Evolutionary conservation across 495 filamentous ascomycete genomes (phyloP), one percentile per base, ranked within the genome.

Genomic region (Talaromyces nanjingensis): DNA sequence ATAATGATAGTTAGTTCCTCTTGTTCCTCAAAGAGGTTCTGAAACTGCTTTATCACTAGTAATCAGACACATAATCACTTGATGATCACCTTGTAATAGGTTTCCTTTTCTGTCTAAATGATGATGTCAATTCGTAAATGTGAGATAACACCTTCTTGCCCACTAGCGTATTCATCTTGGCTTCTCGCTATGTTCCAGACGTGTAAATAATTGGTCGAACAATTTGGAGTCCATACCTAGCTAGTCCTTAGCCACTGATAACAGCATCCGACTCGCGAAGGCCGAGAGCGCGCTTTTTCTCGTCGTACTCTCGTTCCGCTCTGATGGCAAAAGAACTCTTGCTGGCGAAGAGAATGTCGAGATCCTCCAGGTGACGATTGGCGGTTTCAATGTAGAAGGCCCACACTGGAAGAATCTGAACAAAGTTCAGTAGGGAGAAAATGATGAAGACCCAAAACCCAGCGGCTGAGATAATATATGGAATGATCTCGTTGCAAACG

Each of bases 351-450:
- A 83, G 74, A n/a, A 73, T 69, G 60, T 83, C 78, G 66, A 83
- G 77, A 60, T 81, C 75, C 64, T 83, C 80, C 14, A 84, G 70
- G 18, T 68, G 73, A 2, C 81, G 72, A 59, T 79, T 77, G 1
- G 79, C 77, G 4, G 81, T 82, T 70, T 84, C 81, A 14, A 81
- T 77, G 64, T 79, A 84, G 71, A 84, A 78, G 65, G 77, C 69
- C 60, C 79, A 78, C 20, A 79, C 73, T 27, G 72, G 75, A 16
- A 75, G 72, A 7, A 78, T 67, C 67, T 74, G 72, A 59, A 77
- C 70, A 33, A 81, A 68, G 53, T 81, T 81, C 6, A 80, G 67
- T 9, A 74, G 70, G 27, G 76, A 78, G 55, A 81, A 80, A 20
- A 83, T 65, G 49, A 81, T 74, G 57, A 80, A 75, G 4, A 79